Conservation (phyloP, 345 rosid species). For the Ailanthus altissimus region DNA sequence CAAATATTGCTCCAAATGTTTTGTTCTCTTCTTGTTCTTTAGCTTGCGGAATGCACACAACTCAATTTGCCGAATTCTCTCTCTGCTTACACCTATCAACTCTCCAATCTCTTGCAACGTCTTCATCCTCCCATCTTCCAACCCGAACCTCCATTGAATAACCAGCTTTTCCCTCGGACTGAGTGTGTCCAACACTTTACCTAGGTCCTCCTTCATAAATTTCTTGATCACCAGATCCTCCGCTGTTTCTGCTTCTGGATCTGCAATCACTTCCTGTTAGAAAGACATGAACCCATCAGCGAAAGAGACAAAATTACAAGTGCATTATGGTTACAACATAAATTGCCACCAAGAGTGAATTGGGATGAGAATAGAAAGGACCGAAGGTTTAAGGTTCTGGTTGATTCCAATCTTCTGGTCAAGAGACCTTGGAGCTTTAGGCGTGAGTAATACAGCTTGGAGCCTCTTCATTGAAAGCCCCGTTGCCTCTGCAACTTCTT, state of each 20-base stretch:
- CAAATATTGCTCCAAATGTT: slow-evolving; percentile 73
- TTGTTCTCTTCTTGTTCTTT: slow-evolving; percentile 74
- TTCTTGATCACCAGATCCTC: slow-evolving; percentile 70
- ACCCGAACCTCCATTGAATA: slow-evolving; percentile 82
- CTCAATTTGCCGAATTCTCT: slow-evolving; percentile 89
- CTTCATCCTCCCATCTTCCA: slow-evolving; percentile 88
- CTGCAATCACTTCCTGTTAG: slow-evolving; percentile 76
- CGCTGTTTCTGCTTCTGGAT: slow-evolving; percentile 74
- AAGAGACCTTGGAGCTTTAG: slow-evolving; percentile 84
- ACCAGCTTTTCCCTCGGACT: slow-evolving; percentile 76
- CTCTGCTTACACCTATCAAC: slow-evolving; percentile 80
- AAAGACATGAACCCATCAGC: slow-evolving; percentile 12
- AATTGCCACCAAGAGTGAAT: not conserved
- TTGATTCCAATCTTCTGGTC: slow-evolving; percentile 84
- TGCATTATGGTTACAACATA: not conserved
- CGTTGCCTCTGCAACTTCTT: slow-evolving; percentile 84
- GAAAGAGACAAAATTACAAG: not conserved
- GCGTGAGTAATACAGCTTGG: slow-evolving; percentile 65
- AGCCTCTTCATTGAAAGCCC: slow-evolving; percentile 93
- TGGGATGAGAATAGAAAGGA: slow-evolving; percentile 28
- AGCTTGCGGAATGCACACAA: slow-evolving; percentile 77
- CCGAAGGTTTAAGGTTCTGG: slow-evolving; percentile 83
- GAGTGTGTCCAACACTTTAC: slow-evolving; percentile 73
- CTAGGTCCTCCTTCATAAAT: slow-evolving; percentile 81
- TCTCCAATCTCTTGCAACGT: slow-evolving; percentile 96